Base-by-base conservation (phyloP, 192 early-diverging fungal genomes). In the Backusella liffmaniae region DNA sequence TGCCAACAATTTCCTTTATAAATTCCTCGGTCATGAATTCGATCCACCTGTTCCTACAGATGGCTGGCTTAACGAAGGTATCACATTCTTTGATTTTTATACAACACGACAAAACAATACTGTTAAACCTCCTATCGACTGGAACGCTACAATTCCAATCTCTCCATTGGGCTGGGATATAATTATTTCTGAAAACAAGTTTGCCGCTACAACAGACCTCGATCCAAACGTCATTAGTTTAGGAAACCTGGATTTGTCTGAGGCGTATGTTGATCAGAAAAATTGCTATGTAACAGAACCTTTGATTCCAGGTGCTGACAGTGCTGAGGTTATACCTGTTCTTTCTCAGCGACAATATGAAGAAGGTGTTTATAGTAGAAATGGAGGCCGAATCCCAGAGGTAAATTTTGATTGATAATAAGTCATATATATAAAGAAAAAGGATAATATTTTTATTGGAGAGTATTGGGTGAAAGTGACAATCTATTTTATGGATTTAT, bases 41-140 rank as follows among this genome's bases (percentile, higher is more conserved):
- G 72, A 73, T 42, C 36, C 71, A 18, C 41, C 59, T 23, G 37
- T 66, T 6, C 72, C 72, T 41, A 37, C 68, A n/a, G 30, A 73
- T 68, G 72, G 77, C 1, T 78, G 77, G 77, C 39, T 78, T 13
- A 74, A 78, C 42, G 77, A 78, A 23, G 77, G 59, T 16, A 70
- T 78, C 46, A 78, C 77, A 0, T 78, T 78, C 51, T 78, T 74
- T 69, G 77, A 78, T 49, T 78, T 78, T 23, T 78, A 72, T 42
- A 74, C 77, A 4, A 73, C 77, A 9, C 72, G 77, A 15, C 18
- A 37, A 5, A 78, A 78, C 53, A 46, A 78, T n/a, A 78, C 77
- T 10, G 69, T 78, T 35, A 41, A 49, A 9, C 72, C 72, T 0
- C 77, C 77, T 30, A 69, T 78, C 10, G 23, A 62, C 56, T 74